Percentiles rank a stretch among this genome's conserved stretches.
phyloP scores from a whole-genome alignment of 2,329 filamentous ascomycete genomes.

The Penicillium concentricum region DNA sequence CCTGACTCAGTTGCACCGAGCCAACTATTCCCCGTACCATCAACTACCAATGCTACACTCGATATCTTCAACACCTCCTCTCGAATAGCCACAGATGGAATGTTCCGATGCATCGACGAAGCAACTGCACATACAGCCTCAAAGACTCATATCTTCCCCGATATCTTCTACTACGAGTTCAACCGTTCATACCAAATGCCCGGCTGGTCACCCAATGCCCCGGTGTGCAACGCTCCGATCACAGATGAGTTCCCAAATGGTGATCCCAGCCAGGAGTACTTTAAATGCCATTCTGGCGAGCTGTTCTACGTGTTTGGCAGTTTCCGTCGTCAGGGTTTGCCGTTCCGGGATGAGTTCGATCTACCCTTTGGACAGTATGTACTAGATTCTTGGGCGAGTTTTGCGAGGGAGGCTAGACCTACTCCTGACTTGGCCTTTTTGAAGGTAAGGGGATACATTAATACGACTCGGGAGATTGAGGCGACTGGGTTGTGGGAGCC shows the following conservation, averaged over 20 bases:
- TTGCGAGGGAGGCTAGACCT: slow-evolving; percentile 18
- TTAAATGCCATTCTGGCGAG: slow-evolving; percentile 58
- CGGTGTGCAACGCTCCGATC: slow-evolving; percentile 47
- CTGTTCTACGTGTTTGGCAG: slow-evolving; percentile 57
- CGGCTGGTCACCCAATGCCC: slow-evolving; percentile 54
- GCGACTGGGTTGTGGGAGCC: slow-evolving; percentile 9
- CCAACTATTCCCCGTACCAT: slow-evolving; percentile 40
- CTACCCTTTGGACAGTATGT: slow-evolving; percentile 24
- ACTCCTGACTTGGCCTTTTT: slow-evolving; percentile 16
- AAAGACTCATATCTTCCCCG: slow-evolving; percentile 45
- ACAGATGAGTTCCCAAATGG: slow-evolving; percentile 42
- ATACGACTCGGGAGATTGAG: slow-evolving; percentile 13
- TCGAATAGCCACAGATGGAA: slow-evolving; percentile 57
- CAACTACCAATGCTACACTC: slow-evolving; percentile 52
- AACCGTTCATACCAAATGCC: slow-evolving; percentile 53
- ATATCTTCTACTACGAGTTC: slow-evolving; percentile 61
- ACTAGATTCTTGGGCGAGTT: slow-evolving; percentile 26
- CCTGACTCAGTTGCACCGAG: slow-evolving; percentile 13
- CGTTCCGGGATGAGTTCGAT: slow-evolving; percentile 21
- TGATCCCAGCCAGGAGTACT: slow-evolving; percentile 52
- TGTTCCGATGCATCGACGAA: slow-evolving; percentile 61
- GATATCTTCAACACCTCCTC: slow-evolving; percentile 57
- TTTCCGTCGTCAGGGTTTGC: slow-evolving; percentile 25
- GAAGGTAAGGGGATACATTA: slow-evolving; percentile 19
- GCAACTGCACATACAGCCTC: slow-evolving; percentile 56